Evolutionary conservation across 257 asterid genomes (phyloP).

Genomic region (Petrea volubilis): DNA sequence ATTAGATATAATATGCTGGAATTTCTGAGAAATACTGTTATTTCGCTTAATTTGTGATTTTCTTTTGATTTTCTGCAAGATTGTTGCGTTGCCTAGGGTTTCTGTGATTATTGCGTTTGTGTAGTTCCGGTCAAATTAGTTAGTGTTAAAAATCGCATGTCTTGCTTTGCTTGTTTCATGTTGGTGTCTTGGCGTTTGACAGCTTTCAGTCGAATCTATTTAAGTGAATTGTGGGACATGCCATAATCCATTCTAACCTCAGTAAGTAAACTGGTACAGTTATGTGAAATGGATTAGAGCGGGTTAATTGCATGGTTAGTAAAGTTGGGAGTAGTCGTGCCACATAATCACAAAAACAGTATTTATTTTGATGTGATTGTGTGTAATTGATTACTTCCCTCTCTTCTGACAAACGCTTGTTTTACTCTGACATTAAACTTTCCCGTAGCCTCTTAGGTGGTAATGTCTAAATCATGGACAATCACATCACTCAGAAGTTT

Average conservation of each 20-base stretch:
- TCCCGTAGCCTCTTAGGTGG: not conserved
- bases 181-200: not conserved
- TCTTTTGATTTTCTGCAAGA: not conserved
- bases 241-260: not conserved
- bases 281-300: not conserved
- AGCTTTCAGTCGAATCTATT: not conserved
- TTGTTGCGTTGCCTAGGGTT: not conserved
- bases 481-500: not conserved
- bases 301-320: not conserved
- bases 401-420: not conserved
- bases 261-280: not conserved
- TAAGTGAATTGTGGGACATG: not conserved
- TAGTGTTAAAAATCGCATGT: not conserved
- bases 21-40: not conserved
- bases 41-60: not conserved
- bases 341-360: not conserved
- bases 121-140: not conserved
- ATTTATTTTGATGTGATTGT: no score
- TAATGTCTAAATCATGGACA: not conserved
- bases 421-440: not conserved
- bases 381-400: not conserved
- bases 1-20: constrained; percentile 1
- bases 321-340: not conserved
- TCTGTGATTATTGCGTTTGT: not conserved
- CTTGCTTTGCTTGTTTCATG: not conserved